Conservation (phyloP, 768 basidiomycete genomes). For the Lanmaoa pseudosensibilis region DNA sequence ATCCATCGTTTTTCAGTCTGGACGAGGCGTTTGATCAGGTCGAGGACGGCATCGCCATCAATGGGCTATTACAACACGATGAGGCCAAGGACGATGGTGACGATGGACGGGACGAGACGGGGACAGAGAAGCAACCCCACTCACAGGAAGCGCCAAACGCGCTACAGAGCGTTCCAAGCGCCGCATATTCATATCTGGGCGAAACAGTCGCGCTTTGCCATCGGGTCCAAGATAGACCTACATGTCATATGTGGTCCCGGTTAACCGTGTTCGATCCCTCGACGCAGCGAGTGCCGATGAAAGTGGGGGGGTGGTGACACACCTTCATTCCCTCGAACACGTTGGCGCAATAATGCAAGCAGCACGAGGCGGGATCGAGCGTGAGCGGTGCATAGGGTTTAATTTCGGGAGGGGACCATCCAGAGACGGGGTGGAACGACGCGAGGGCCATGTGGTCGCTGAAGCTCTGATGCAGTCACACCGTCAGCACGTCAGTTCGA, state of each 20-base stretch:
- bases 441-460: constrained; percentile 77
- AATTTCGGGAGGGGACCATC: constrained; percentile 74
- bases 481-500: not conserved
- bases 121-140: constrained; percentile 15
- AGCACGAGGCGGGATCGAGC: constrained; percentile 55
- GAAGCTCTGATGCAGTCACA: not conserved
- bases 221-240: constrained; percentile 72
- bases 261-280: not conserved
- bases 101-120: not conserved
- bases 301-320: not conserved
- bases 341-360: constrained; percentile 60
- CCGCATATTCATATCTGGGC: constrained; percentile 83
- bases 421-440: constrained; percentile 58
- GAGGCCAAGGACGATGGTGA: too few relatives aligned
- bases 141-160: constrained; percentile 71
- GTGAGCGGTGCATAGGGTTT: constrained; percentile 63
- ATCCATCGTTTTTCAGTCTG: constrained; percentile 81
- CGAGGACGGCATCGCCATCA: constrained; percentile 46
- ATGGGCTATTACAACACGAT: constrained; percentile 33
- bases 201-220: constrained; percentile 74
- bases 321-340: constrained; percentile 73
- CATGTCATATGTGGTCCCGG: not conserved
- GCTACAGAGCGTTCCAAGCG: constrained; percentile 69
- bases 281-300: not conserved
- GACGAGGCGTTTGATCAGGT: constrained; percentile 66